These are phyloP conservation scores for Naganishia albida DNA, from an alignment of 1,284 basidiomycete genomes.

Conservation along the genomic window DNA sequence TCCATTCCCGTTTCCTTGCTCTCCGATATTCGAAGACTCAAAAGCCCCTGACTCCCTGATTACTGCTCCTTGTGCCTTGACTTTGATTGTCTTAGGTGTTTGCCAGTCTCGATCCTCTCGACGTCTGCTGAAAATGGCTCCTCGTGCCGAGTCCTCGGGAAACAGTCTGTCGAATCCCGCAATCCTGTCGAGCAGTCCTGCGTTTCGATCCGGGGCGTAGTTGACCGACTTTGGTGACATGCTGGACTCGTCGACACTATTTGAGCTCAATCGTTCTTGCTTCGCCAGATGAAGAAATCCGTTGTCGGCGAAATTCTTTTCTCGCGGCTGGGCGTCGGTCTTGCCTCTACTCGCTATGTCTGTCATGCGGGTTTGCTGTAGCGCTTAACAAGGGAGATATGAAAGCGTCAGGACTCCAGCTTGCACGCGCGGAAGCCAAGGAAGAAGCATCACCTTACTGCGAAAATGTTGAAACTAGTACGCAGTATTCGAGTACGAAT, in stretches of 20 bases:
- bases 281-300: background rate
- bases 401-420: too few relatives aligned
- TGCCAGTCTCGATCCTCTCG: background rate
- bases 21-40: background rate
- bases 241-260: background rate
- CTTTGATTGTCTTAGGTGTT: constrained; percentile 9
- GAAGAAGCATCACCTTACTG: too few relatives aligned
- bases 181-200: constrained; percentile 16
- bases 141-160: constrained; percentile 1
- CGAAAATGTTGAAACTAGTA: background rate
- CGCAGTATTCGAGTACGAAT: background rate
- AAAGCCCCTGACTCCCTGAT: background rate
- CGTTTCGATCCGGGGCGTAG: background rate
- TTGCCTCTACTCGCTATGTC: background rate
- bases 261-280: background rate
- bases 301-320: background rate
- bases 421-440: too few relatives aligned
- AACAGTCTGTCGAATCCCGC: constrained; percentile 6
- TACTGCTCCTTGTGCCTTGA: background rate
- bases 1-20: background rate
- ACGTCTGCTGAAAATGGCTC: too few relatives aligned
- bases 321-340: background rate
- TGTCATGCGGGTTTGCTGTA: background rate
- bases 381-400: too few relatives aligned
- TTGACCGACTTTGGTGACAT: background rate